Conservation (phyloP, 805 yeast genomes). For the Yueomyces sp. region DNA sequence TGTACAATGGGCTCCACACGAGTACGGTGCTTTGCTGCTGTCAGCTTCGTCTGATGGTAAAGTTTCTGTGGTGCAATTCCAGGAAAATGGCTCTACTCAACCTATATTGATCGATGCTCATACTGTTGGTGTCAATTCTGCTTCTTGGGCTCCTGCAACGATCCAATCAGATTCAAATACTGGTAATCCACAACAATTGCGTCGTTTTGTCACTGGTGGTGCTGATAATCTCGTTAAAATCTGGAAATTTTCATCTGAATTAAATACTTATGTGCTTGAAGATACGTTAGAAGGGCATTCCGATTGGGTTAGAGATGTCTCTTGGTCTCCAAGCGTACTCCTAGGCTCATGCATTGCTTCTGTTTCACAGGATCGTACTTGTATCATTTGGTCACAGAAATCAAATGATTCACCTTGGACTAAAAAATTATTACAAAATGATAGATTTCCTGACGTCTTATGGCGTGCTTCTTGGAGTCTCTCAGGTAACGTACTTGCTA, state of each 20-base stretch:
- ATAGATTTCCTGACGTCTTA: constrained; percentile 88
- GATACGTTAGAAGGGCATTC: constrained; percentile 76
- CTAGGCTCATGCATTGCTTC: constrained; percentile 85
- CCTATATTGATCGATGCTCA: constrained; percentile 50
- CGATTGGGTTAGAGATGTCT: constrained; percentile 98
- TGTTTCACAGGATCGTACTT: constrained; percentile 93
- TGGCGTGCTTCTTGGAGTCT: constrained; percentile 98
- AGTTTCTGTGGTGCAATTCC: constrained; percentile 74
- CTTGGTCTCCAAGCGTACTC: constrained; percentile 91
- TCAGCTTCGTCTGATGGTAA: constrained; percentile 85
- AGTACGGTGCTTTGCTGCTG: constrained; percentile 75
- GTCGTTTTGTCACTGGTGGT: constrained; percentile 82
- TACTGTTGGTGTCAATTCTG: constrained; percentile 79
- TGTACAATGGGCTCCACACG: constrained; percentile 90
- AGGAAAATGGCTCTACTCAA: constrained; percentile 66
- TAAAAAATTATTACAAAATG: constrained; percentile 57
- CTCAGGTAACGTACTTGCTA: constrained; percentile 89
- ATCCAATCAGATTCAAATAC: constrained; percentile 7
- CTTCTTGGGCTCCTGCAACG: constrained; percentile 69
- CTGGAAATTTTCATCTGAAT: constrained; percentile 45
- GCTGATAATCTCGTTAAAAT: constrained; percentile 81
- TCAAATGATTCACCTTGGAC: constrained; percentile 59
- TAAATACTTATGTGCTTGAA: constrained; percentile 55
- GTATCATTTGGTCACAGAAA: constrained; percentile 89
- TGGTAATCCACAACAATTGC: constrained; percentile 29